Evolutionary conservation across 139 green algal genomes (phyloP), one percentile per base, ranked within the genome.

Genomic region (Gonium pectorale): DNA sequence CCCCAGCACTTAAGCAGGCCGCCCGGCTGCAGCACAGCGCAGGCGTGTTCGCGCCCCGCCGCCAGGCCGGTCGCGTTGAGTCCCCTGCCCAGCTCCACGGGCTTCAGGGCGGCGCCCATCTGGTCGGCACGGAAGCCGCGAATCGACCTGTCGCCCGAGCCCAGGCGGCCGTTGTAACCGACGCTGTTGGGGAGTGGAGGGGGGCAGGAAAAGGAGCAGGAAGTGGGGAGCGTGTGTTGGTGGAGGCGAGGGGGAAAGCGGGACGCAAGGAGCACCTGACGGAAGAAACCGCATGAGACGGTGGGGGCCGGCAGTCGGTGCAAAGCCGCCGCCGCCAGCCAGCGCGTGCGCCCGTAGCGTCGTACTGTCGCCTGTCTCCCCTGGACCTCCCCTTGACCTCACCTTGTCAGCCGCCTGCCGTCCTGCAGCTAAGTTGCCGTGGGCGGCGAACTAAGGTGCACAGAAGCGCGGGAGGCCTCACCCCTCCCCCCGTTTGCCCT

Each of bases 1-100:
- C 67, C 67, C 67, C 67, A 74, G 67, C 67, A 74, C 24, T 74
- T 74, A 40, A 74, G 27, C 24, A 74, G 9, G 67, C 41, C 41
- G 67, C 38, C 67, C 40, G 67, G 67, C 67, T 74, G 67, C 67
- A 74, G 37, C 40, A 74, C 9, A 7, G 67, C 67, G 38, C 67
- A 74, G 40, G 67, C 54, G 41, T 74, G 67, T 31, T 40, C 9
- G 38, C 27, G 13, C 13, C 67, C 67, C 2, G 67, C 67, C 24
- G 67, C 38, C 40, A 74, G 67, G 38, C 21, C 13, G 13, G 67
- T 54, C 22, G 40, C 67, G 8, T 31, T 54, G 29, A 74, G 40
- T 3, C 67, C 67, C 11, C 7, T 6, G 1, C 67, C 67, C 67
- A 54, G 40, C 17, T 74, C 40, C 67, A 74, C 38, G 38, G 67